These are phyloP conservation scores for Aspergillus ochraceus DNA, from an alignment of 2,329 filamentous ascomycete species.

Conservation along the genomic window DNA sequence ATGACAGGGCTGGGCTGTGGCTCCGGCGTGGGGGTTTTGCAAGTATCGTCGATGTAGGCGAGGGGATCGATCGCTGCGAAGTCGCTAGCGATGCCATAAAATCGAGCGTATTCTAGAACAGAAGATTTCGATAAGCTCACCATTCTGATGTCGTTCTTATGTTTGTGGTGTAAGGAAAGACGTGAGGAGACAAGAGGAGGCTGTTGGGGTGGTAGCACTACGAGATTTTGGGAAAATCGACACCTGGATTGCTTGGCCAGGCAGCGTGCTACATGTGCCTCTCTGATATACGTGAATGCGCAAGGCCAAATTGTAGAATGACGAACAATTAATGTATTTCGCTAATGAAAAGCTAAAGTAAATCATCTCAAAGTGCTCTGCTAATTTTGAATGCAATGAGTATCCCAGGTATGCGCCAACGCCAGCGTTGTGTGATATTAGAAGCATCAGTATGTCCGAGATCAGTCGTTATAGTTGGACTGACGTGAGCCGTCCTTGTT, in stretches of 20 bases:
- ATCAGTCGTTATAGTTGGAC: slow-evolving; percentile 59
- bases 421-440: neutral
- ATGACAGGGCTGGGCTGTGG: slow-evolving; percentile 20
- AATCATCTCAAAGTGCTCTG: neutral
- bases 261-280: neutral
- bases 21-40: slow-evolving; percentile 7
- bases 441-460: neutral
- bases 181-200: neutral
- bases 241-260: neutral
- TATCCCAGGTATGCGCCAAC: neutral
- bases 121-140: slow-evolving; percentile 30
- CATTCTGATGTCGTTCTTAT: slow-evolving; percentile 2
- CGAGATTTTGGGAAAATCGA: neutral
- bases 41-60: slow-evolving; percentile 14
- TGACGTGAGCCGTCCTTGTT: slow-evolving; percentile 58
- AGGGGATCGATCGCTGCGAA: slow-evolving; percentile 32
- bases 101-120: slow-evolving; percentile 50
- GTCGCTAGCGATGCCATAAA: slow-evolving; percentile 43
- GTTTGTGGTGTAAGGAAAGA: neutral
- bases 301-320: neutral
- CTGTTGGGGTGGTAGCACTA: neutral
- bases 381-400: neutral
- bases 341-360: neutral
- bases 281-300: neutral
- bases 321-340: neutral